A percentile compares a stretch with the other conserved stretches of the same genome.
These are phyloP conservation scores for Trichopus zeylanicus DNA, from an alignment of 116 monocot genomes.

Conservation along the genomic window DNA sequence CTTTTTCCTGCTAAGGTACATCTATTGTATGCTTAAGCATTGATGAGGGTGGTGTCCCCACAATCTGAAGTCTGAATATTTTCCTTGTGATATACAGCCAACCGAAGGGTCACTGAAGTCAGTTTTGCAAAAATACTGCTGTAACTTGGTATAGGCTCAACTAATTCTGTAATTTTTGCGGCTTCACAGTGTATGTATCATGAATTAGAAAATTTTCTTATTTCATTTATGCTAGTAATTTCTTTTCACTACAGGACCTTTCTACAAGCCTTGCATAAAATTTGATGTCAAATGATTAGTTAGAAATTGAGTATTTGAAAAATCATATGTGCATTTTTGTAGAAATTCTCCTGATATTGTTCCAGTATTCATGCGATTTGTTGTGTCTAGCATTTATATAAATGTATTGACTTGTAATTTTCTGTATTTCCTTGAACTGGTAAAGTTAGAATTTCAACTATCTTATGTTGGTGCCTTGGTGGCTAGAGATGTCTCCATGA, in stretches of 20 bases:
- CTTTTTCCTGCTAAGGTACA: too few relatives aligned
- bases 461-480: too few relatives aligned
- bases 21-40: neutral
- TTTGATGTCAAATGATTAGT: neutral
- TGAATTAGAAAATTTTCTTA: constrained; percentile 2
- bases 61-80: neutral
- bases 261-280: neutral
- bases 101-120: neutral
- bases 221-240: constrained; percentile 3
- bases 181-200: constrained; percentile 1
- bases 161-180: neutral
- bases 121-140: constrained; percentile 8
- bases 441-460: too few relatives aligned
- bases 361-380: too few relatives aligned
- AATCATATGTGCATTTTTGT: neutral
- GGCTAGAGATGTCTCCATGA: too few relatives aligned
- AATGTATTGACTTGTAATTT: too few relatives aligned
- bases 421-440: too few relatives aligned
- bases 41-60: neutral
- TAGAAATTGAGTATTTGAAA: neutral
- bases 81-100: constrained; percentile 1
- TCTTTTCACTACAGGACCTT: neutral
- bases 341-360: neutral
- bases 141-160: constrained; percentile 4
- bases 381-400: too few relatives aligned